These are phyloP conservation scores for Microthlaspi erraticum DNA, from an alignment of 345 rosid species.

Conservation along the genomic window DNA sequence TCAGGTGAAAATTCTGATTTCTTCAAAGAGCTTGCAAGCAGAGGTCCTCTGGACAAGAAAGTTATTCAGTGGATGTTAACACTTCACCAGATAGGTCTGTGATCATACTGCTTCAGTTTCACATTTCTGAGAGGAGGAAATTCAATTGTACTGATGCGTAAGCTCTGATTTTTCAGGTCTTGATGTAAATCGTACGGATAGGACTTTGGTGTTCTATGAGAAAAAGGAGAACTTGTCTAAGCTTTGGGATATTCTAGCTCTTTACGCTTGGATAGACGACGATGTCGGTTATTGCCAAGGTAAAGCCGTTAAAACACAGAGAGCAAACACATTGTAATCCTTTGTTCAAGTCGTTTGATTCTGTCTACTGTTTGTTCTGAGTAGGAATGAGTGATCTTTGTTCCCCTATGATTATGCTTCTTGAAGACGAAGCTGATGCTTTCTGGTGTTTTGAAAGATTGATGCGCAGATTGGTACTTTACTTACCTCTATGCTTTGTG, in stretches of 20 bases:
- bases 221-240: conserved; percentile 85
- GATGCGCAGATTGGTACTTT: conserved; percentile 94
- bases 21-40: conserved; percentile 56
- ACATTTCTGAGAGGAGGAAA: conserved; percentile 1
- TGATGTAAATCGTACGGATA: conserved; percentile 92
- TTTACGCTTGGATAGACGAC: conserved; percentile 91
- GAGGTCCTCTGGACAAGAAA: conserved; percentile 74
- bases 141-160: background rate
- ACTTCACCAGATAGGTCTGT: conserved; percentile 93
- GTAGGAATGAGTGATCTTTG: conserved; percentile 99
- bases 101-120: background rate
- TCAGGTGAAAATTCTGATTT: conserved; percentile 48
- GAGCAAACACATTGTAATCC: background rate
- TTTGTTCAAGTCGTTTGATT: conserved; percentile 1
- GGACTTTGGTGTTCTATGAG: conserved; percentile 91
- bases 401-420: conserved; percentile 97
- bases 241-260: conserved; percentile 95
- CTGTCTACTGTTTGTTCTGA: conserved; percentile 25
- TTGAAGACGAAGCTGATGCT: conserved; percentile 92
- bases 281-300: conserved; percentile 99
- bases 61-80: conserved; percentile 88
- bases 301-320: conserved; percentile 33
- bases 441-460: conserved; percentile 98
- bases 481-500: conserved; percentile 13
- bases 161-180: conserved; percentile 60